Base-by-base conservation (phyloP, 2,329 filamentous ascomycete genomes). In the Cladosporium sp. region DNA sequence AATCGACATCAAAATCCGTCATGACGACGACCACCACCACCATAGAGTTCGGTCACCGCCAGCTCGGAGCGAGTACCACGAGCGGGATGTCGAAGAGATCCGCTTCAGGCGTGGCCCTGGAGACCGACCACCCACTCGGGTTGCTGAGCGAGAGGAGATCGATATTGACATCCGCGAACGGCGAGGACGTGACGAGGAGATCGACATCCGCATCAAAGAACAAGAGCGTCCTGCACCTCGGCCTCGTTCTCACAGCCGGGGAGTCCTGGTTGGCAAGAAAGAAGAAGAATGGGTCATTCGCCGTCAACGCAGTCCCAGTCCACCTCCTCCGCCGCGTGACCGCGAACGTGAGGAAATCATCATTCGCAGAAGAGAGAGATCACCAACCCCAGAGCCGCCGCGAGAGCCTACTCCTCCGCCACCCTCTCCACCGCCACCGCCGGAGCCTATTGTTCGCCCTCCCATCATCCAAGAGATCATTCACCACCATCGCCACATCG, bases 381-480 rank as follows among this genome's bases (percentile, higher is more conserved):
- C 65, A 9, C 67, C 67, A 15, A 66, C 65, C 34, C 69, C 70
- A 3, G 68, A 69, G 45, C 70, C 69, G 6, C 66, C 63, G 51
- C 63, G 64, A 37, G 67, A 69, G 59, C 67, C 68, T 42, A 58
- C 59, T 17, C 59, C 59, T 6, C 75, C 77, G 8, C 70, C 73
- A 28, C 77, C 78, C 43, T 75, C 75, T 39, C 75, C 76, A 38
- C 73, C 76, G 36, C 76, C 76, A 49, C 80, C 82, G 45, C 85
- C 84, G 30, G 82, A 82, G 63, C 81, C 88, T 45, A 87, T 94
- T 67, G 83, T 85, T 42, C 86, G 87, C 19, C 91, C 91, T 36
- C 88, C 88, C 0, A 90, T 96, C 66, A 89, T 93, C 74, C 86
- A 93, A 69, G 90, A 96, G 70, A 86, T 96, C 60, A 92, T 95